A percentile compares a stretch with the other conserved stretches of the same genome.
Conservation (phyloP, 805 yeast species). For the Lipomyces anomalus region DNA sequence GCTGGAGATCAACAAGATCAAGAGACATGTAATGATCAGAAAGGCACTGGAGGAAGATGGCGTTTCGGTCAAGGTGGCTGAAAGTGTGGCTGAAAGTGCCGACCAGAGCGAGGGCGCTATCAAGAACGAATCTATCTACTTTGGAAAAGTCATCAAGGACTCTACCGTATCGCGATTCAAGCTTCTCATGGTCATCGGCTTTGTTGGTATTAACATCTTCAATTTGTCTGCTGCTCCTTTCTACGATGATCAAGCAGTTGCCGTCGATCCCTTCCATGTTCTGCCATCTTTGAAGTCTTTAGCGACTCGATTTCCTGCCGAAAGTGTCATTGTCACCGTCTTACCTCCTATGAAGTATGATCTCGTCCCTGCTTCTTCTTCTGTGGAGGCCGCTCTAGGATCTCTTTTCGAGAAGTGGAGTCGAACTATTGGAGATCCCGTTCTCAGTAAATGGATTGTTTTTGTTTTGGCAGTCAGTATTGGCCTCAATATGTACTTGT, state of each 20-base stretch:
- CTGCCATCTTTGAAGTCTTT: slow-evolving; percentile 15
- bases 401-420: slow-evolving; percentile 52
- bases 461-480: slow-evolving; percentile 69
- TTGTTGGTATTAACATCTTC: slow-evolving; percentile 35
- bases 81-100: slow-evolving; percentile 48
- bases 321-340: slow-evolving; percentile 32
- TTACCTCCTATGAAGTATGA: slow-evolving; percentile 37
- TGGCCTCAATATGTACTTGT: slow-evolving; percentile 73
- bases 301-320: slow-evolving; percentile 8
- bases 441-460: slow-evolving; percentile 71
- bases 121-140: slow-evolving; percentile 13
- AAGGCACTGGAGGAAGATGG: slow-evolving; percentile 92
- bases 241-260: slow-evolving; percentile 16
- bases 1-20: slow-evolving; percentile 80
- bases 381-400: slow-evolving; percentile 54
- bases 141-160: slow-evolving; percentile 14
- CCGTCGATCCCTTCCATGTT: slow-evolving; percentile 15
- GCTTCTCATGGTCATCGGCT: slow-evolving; percentile 30
- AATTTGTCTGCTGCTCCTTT: slow-evolving; percentile 36
- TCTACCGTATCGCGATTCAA: slow-evolving; percentile 29
- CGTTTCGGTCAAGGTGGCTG: slow-evolving; percentile 65
- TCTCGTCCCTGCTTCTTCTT: slow-evolving; percentile 16
- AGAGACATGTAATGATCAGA: slow-evolving; percentile 70
- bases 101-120: slow-evolving; percentile 16
- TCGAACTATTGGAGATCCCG: slow-evolving; percentile 67